A percentile compares a stretch with the other conserved stretches of the same genome.
phyloP scores from a whole-genome alignment of 495 filamentous ascomycete species.

The Jackrogersella minutella region DNA sequence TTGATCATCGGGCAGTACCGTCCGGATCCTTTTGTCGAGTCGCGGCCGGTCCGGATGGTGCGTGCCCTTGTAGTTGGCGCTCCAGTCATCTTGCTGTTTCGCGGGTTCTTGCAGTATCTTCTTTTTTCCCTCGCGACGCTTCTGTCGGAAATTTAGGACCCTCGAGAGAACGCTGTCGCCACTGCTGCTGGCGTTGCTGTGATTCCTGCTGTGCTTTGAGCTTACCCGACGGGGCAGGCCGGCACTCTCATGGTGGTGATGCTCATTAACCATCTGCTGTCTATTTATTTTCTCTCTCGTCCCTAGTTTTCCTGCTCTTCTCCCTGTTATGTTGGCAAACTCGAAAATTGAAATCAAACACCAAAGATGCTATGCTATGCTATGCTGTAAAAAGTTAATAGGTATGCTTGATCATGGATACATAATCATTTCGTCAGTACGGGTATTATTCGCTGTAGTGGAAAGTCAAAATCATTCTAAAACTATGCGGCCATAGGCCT shows the following conservation, averaged over 20 bases:
- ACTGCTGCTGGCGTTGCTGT: background rate
- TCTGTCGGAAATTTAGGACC: slow-evolving; percentile 30
- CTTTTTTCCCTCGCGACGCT: slow-evolving; percentile 9
- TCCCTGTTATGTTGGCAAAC: background rate
- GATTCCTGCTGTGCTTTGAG: background rate
- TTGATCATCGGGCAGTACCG: slow-evolving; percentile 13
- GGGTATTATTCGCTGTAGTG: slow-evolving; percentile 7
- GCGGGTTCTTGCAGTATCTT: background rate
- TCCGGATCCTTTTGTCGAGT: slow-evolving; percentile 15
- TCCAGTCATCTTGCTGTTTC: slow-evolving; percentile 19
- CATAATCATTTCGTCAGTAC: slow-evolving; percentile 26
- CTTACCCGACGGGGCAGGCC: background rate
- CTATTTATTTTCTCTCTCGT: background rate
- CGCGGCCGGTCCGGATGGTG: slow-evolving; percentile 38
- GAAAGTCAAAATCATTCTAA: slow-evolving; percentile 29
- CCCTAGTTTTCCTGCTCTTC: background rate
- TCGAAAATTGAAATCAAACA: background rate
- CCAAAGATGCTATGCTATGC: slow-evolving; percentile 18
- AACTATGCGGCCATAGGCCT: background rate
- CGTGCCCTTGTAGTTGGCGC: slow-evolving; percentile 26
- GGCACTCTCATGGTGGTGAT: background rate
- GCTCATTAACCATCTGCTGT: slow-evolving; percentile 22
- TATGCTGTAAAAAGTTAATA: background rate
- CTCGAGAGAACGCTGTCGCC: slow-evolving; percentile 23
- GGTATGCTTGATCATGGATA: slow-evolving; percentile 15